A percentile compares a stretch with the other conserved stretches of the same genome.
phyloP scores from a whole-genome alignment of 768 basidiomycete species.

The Mycena floridula region DNA sequence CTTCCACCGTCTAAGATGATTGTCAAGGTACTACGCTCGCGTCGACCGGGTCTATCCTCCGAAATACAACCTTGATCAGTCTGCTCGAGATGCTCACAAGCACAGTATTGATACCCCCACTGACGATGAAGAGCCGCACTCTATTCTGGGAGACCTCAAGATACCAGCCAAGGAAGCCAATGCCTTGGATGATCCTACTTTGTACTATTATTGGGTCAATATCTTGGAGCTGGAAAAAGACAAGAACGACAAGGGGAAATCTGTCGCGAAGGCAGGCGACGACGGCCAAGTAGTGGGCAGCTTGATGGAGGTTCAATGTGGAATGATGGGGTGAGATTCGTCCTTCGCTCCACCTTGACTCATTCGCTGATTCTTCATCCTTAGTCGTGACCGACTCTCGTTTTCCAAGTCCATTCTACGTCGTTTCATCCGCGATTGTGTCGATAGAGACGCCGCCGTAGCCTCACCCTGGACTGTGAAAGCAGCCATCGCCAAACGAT shows the following conservation, averaged over 20 bases:
- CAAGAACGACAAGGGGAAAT: conserved; percentile 57
- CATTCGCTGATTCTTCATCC: conserved; percentile 2
- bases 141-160: conserved; percentile 75
- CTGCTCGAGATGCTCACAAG: conserved; percentile 44
- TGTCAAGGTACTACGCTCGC: conserved; percentile 68
- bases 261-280: conserved; percentile 43
- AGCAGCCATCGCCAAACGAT: conserved; percentile 72
- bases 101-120: conserved; percentile 34
- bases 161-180: conserved; percentile 65
- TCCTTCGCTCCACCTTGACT: conserved; percentile 2
- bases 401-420: conserved; percentile 97
- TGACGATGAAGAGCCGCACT: conserved; percentile 55
- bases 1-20: conserved; percentile 11
- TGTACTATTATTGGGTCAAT: conserved; percentile 86
- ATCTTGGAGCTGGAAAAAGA: conserved; percentile 74
- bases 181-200: conserved; percentile 66
- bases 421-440: conserved; percentile 92
- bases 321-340: conserved; percentile 67
- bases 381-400: conserved; percentile 87
- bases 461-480: conserved; percentile 97
- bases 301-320: conserved; percentile 77
- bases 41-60: conserved; percentile 77
- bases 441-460: conserved; percentile 86
- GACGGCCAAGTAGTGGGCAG: conserved; percentile 68
- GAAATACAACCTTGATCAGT: conserved; percentile 38